phyloP scores from a whole-genome alignment of 345 rosid species.

The Excoecaria cochinchinensis region DNA sequence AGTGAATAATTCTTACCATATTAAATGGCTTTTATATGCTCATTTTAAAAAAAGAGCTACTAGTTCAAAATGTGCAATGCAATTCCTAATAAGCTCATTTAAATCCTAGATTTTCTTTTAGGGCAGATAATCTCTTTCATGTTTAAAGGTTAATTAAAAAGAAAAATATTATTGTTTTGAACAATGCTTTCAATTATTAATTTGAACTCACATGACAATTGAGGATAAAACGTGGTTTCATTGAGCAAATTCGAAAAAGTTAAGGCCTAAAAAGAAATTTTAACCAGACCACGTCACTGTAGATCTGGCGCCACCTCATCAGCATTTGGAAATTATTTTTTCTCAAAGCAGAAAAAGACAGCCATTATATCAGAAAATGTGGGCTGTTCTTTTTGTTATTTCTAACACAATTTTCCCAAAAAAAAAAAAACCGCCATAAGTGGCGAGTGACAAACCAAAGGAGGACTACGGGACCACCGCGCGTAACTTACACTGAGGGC shows the following conservation, averaged over 20 bases:
- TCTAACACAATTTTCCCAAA: constrained; percentile 14
- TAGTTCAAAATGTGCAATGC: not conserved
- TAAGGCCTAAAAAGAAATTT: not conserved
- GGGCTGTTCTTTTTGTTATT: constrained; percentile 47
- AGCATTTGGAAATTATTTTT: constrained; percentile 15
- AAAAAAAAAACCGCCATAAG: constrained; percentile 2
- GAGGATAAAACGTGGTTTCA: not conserved
- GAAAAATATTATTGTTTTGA: not conserved
- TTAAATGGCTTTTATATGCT: not conserved
- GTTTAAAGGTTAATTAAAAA: not conserved
- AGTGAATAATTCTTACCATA: not conserved
- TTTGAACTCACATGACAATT: not conserved
- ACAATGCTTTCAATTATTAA: not conserved
- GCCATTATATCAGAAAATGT: constrained; percentile 33
- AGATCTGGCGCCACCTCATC: constrained; percentile 53
- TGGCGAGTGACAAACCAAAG: not conserved
- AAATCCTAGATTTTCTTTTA: not conserved
- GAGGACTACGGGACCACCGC: constrained; percentile 11
- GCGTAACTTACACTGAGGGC: constrained; percentile 5
- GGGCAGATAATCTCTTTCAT: constrained; percentile 2
- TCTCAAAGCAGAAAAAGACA: constrained; percentile 35
- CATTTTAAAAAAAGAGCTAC: not conserved
- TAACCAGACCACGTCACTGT: not conserved
- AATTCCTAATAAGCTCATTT: not conserved
- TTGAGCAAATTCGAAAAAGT: not conserved